Evolutionary conservation across 75 land plant species (phyloP).

Genomic region (Picea sitchensis): DNA sequence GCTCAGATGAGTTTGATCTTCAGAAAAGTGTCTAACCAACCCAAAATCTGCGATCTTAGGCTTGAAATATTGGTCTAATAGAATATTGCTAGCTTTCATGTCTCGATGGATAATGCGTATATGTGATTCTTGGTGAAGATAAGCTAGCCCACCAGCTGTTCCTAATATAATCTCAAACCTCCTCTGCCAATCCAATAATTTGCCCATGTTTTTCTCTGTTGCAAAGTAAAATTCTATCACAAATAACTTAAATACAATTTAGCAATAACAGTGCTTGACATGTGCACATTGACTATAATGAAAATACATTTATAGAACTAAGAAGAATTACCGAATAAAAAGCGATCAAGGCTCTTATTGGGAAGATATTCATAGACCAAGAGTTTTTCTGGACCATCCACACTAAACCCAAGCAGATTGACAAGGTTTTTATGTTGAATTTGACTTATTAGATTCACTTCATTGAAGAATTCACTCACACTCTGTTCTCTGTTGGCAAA

Average conservation of each 20-base stretch:
- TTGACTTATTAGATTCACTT: slow-evolving; percentile 27
- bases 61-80: slow-evolving; percentile 6
- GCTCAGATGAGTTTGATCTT: slow-evolving; percentile 44
- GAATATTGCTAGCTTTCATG: slow-evolving; percentile 45
- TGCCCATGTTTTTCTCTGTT: background rate
- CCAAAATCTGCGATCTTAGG: slow-evolving; percentile 57
- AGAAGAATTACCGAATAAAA: slow-evolving; percentile 29
- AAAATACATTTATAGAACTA: too few species aligned
- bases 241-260: slow-evolving; percentile 5
- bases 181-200: slow-evolving; percentile 19
- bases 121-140: slow-evolving; percentile 35
- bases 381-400: slow-evolving; percentile 37
- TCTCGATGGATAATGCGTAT: slow-evolving; percentile 9
- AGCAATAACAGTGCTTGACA: too few species aligned
- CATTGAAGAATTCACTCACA: slow-evolving; percentile 38
- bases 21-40: slow-evolving; percentile 22
- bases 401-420: slow-evolving; percentile 41
- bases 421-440: slow-evolving; percentile 44
- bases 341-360: slow-evolving; percentile 33
- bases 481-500: slow-evolving; percentile 24
- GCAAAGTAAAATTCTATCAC: background rate
- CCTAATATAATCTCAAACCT: slow-evolving; percentile 37
- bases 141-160: slow-evolving; percentile 39
- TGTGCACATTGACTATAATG: too few species aligned
- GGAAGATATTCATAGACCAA: slow-evolving; percentile 39